Base-by-base conservation (phyloP, 2,329 filamentous ascomycete species). In the Claviceps sp. region DNA sequence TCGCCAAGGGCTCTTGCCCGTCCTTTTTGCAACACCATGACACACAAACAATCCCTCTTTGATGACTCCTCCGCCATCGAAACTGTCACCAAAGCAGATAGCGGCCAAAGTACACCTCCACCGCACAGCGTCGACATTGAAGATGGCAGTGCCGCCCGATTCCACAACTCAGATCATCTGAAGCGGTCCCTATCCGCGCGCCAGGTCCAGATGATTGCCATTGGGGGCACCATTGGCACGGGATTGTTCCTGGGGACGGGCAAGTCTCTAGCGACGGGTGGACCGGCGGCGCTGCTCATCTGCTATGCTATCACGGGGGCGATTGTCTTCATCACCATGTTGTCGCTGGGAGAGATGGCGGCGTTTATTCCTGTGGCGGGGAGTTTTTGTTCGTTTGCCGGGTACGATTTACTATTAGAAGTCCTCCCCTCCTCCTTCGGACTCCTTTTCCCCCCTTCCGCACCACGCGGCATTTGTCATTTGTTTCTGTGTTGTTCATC, bases 201-300 rank as follows among this genome's bases (percentile, higher is more conserved):
- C n/a, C 80, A 83, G 62, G 77, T 83, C 11, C 79, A 83, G 65
- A 83, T 84, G 79, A 81, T 84, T 54, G 81, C 80, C 44, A 77
- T 80, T 47, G 76, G 74, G 20, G 76, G 76, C 38, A 79, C 75
- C 1, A 79, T 80, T 46, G 77, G 77, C 8, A 82, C 79, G 0
- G 80, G 80, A 2, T 64, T 83, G 4, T 83, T 83, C 56, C 68
- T 84, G 5, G 79, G 80, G 34, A 80, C 78, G 0, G 80, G 80
- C 9, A 78, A 77, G 59, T 75, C 78, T 4, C 64, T 83, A 40
- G 72, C 77, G 1, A 80, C 72, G 0, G 80, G 77, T 34, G 80
- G 80, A 0, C 80, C 80, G 4, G 78, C 75, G 0, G 78, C 77
- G 4, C 71, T 80, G 57, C 65, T 52, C 36, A 72, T 82, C 44